Conservation (phyloP, 169 alveolate genomes). For the Blepharisma undulans region DNA sequence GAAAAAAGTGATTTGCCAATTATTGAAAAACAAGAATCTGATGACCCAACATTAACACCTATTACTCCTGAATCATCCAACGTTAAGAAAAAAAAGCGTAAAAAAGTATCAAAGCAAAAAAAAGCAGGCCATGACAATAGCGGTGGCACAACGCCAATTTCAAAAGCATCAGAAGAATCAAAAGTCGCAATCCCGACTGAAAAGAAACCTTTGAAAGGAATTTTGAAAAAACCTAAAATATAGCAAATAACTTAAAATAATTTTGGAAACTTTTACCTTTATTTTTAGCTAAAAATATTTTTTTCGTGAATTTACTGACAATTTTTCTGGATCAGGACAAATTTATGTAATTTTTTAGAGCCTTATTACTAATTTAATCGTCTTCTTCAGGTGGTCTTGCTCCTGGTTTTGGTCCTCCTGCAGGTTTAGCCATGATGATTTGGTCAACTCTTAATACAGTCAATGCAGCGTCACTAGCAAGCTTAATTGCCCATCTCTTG, state of each 20-base stretch:
- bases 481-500: conserved; percentile 94
- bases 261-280: neutral
- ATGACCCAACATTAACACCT: neutral
- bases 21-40: neutral
- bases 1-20: neutral
- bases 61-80: neutral
- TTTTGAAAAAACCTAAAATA: neutral
- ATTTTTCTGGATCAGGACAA: neutral
- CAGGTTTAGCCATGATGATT: conserved; percentile 98
- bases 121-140: neutral
- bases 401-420: conserved; percentile 99
- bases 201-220: neutral
- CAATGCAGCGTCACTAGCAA: conserved; percentile 96
- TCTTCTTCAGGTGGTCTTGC: conserved; percentile 69
- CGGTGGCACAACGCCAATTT: neutral
- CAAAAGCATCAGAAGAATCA: neutral
- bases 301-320: neutral
- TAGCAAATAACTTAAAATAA: neutral
- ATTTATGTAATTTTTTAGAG: neutral
- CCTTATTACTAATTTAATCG: conserved; percentile 25
- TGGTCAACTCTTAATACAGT: conserved; percentile 97
- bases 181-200: neutral
- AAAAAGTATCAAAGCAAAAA: neutral
- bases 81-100: neutral
- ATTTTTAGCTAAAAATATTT: neutral